A percentile compares a stretch with the other conserved stretches of the same genome.
Evolutionary conservation across 1,139 yeast genomes (phyloP).

Genomic region (Yamadazyma epiphylla): DNA sequence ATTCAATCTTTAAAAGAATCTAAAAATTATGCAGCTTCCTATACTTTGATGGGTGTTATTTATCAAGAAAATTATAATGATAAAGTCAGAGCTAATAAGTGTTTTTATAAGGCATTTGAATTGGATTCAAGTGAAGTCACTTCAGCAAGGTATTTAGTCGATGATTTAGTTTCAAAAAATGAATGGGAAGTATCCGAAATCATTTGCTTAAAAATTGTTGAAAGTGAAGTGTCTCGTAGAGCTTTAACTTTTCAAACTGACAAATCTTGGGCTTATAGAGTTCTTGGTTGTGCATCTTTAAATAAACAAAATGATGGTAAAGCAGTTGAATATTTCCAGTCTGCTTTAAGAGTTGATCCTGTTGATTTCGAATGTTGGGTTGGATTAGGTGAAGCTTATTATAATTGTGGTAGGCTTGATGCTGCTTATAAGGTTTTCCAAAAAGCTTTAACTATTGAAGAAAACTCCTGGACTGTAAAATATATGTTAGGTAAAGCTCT

Average conservation of each 20-base stretch:
- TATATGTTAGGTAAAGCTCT: conserved; percentile 67
- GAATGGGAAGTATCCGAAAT: conserved; percentile 89
- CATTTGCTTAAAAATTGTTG: conserved; percentile 59
- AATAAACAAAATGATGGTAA: conserved; percentile 70
- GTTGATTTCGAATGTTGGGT: conserved; percentile 81
- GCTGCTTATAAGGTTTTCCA: conserved; percentile 83
- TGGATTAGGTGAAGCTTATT: conserved; percentile 91
- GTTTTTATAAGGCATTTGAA: conserved; percentile 88
- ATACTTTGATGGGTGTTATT: conserved; percentile 72
- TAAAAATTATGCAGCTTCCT: conserved; percentile 69
- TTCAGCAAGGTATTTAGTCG: conserved; percentile 72
- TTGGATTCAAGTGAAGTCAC: conserved; percentile 70
- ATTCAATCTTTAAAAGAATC: conserved; percentile 62
- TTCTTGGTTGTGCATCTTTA: conserved; percentile 74
- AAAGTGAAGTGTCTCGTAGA: conserved; percentile 58
- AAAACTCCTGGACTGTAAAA: conserved; percentile 49
- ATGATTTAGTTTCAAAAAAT: conserved; percentile 56
- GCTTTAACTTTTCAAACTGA: conserved; percentile 41
- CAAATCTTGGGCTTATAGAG: conserved; percentile 80
- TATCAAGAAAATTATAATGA: conserved; percentile 61
- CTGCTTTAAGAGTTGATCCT: conserved; percentile 68
- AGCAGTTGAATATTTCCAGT: conserved; percentile 87
- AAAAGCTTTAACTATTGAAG: conserved; percentile 53
- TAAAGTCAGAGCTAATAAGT: conserved; percentile 68
- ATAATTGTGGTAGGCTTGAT: conserved; percentile 76